Percentiles rank a stretch among this genome's conserved stretches.
phyloP scores from a whole-genome alignment of 1,139 yeast species.

The Lodderomyces jiufengensis region DNA sequence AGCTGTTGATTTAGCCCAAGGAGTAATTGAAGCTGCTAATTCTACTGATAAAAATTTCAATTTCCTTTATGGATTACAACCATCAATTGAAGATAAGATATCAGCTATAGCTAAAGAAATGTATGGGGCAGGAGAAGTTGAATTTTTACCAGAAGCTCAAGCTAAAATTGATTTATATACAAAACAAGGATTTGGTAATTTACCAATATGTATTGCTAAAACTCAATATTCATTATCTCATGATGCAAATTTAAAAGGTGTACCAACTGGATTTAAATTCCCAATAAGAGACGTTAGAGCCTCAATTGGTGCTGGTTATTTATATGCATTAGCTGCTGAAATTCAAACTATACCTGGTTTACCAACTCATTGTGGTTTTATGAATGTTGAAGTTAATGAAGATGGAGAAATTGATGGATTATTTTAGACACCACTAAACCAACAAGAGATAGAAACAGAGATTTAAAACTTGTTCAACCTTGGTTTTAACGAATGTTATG shows the following conservation, averaged over 20 bases:
- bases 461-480: conserved; percentile 12
- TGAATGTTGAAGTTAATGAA: conserved; percentile 92
- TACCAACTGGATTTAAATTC: conserved; percentile 89
- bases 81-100: conserved; percentile 79
- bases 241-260: conserved; percentile 91
- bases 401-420: conserved; percentile 95
- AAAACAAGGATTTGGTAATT: conserved; percentile 83
- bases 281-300: conserved; percentile 95
- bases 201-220: conserved; percentile 96
- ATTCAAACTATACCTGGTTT: conserved; percentile 97
- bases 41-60: conserved; percentile 51
- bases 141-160: conserved; percentile 80
- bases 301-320: conserved; percentile 94
- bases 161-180: conserved; percentile 82
- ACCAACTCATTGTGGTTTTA: conserved; percentile 94
- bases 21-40: conserved; percentile 74
- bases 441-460: background rate
- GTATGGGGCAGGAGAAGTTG: conserved; percentile 94
- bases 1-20: conserved; percentile 82
- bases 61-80: conserved; percentile 69
- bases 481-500: conserved; percentile 12
- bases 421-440: conserved; percentile 41
- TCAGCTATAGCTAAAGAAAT: conserved; percentile 78
- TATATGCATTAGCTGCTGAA: conserved; percentile 95
- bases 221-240: conserved; percentile 96